Evolutionary conservation across 768 basidiomycete genomes (phyloP), one percentile per base, ranked within the genome.

Genomic region (Boletus bicolor): DNA sequence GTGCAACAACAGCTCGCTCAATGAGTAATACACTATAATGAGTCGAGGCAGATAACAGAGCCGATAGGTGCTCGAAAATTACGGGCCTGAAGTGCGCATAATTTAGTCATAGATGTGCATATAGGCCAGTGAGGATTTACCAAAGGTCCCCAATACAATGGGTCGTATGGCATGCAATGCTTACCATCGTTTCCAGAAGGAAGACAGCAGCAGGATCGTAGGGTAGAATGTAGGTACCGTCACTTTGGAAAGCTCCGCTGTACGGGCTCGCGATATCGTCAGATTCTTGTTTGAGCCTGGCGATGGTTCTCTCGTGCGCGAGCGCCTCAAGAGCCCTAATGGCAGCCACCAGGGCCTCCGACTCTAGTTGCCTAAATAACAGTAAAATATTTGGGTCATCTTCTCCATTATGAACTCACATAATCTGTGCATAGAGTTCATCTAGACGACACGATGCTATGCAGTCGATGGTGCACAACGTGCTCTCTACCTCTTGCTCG

Each of bases 131-230:
- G 50, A 30, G 53, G 30, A 70, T 85, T 61, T 61, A 91, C 96
- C 97, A 99, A 41, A 92, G 80, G 44, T 98, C 94, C 53, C 87
- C 87, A 28, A 98, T 87, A 62, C 87, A 81, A 56, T 86, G 81
- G 8, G 86, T 81, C 2, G 87, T 82, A 55, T 91, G 85, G 59
- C 82, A 85, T 2, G 89, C 81, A 39, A 98, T 84, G 70, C 93
- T 96, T 60, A 93, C 85, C 88, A 98, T 96, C 48, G 85, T 91
- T 72, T 99, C 97, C 57, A 98, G 73, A 37, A 98, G 83, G 74
- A 98, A 96, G 1, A 97, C 87, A 8, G 94, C 91, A 4, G 93
- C 91, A 11, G 97, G 93, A 68, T 99, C 97, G 64, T 98, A 99
- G 10, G 95, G 85, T 9, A 96, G 73, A 49, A 86, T 80, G 51